Percentiles rank a stretch among this genome's conserved stretches.
These are phyloP conservation scores for Globisporangium paroecandrum DNA, from an alignment of 352 stramenopile genomes.

Conservation along the genomic window DNA sequence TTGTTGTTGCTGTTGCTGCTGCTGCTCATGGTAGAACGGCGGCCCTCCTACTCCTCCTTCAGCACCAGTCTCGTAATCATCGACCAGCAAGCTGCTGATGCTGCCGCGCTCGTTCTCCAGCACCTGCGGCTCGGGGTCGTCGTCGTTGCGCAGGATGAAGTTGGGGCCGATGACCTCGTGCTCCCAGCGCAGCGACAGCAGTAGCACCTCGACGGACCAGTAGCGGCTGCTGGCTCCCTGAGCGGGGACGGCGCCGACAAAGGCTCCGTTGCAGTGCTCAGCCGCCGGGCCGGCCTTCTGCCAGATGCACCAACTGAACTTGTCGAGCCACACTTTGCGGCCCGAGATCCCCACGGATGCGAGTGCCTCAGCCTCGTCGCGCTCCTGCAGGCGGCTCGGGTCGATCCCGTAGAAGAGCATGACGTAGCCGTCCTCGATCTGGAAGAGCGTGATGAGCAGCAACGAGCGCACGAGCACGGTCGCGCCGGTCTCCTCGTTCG, in stretches of 20 bases:
- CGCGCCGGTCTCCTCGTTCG: slow-evolving; percentile 19
- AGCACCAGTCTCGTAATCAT: neutral
- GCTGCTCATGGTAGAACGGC: neutral
- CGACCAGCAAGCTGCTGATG: slow-evolving; percentile 1
- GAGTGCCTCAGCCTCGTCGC: slow-evolving; percentile 20
- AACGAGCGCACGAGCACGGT: slow-evolving; percentile 26
- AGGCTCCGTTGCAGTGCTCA: slow-evolving; percentile 17
- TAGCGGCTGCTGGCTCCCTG: slow-evolving; percentile 17
- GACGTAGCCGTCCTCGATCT: slow-evolving; percentile 30
- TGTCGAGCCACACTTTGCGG: slow-evolving; percentile 21
- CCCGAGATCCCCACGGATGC: slow-evolving; percentile 21
- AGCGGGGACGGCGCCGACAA: slow-evolving; percentile 22
- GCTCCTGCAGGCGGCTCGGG: slow-evolving; percentile 18
- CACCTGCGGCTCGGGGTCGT: neutral
- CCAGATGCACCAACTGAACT: slow-evolving; percentile 29
- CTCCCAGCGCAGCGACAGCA: slow-evolving; percentile 23
- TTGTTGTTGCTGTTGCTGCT: neutral
- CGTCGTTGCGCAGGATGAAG: slow-evolving; percentile 12
- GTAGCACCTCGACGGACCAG: slow-evolving; percentile 29
- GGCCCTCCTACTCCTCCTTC: neutral
- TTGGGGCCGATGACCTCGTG: slow-evolving; percentile 14
- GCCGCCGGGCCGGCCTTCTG: slow-evolving; percentile 10
- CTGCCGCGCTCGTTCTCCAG: neutral
- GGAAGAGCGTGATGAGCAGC: slow-evolving; percentile 35
- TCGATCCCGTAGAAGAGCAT: slow-evolving; percentile 39